Evolutionary conservation across 768 basidiomycete genomes (phyloP), one percentile per base, ranked within the genome.

Genomic region (Naganishia vaughanmartiniae): DNA sequence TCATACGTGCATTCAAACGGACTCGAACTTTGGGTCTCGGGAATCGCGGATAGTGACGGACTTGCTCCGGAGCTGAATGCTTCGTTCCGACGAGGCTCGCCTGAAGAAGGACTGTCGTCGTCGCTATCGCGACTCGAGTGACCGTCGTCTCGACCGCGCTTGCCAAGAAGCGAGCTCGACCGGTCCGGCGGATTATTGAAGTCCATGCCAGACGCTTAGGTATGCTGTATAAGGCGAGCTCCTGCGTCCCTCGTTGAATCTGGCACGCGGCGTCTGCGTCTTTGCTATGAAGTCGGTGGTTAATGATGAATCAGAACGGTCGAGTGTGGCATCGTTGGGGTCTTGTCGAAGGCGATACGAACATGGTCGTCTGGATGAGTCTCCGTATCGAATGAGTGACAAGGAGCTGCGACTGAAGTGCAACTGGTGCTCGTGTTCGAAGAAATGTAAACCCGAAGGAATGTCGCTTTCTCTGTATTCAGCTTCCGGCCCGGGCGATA

Each of bases 1-100:
- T 33, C 48, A 54, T 53, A 66, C 48, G 48, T 54, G 30, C 65
- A 66, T 17, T 5, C 60, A 17, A 63, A 63, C 21, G 39, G 60
- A 45, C 39, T 63, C 21, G 60, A 26, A 46, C 19, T 39, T 4
- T 24, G 57, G 3, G 24, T 24, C 2, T 26, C 42, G 14, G 2
- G 6, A 30, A 1, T 36, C 2, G 36, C 42, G 17, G 39, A 10
- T 36, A 24, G 7, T 21, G 57, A 9, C 7, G 60, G 36, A 7
- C 21, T 63, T 4, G 24, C 31, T 2, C n/a, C 60, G 15, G 39
- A 26, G 26, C 19, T 19, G 14, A 19, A 34, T 15, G 24, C 46
- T 24, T 34, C 60, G 60, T 26, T 63, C 11, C 24, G 19, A 14
- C n/a, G 15, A 17, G 10, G 24, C 26, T 17, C 39, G 42, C 21